Conservation (phyloP, 129 eudicot genomes). For the Logfia minima region DNA sequence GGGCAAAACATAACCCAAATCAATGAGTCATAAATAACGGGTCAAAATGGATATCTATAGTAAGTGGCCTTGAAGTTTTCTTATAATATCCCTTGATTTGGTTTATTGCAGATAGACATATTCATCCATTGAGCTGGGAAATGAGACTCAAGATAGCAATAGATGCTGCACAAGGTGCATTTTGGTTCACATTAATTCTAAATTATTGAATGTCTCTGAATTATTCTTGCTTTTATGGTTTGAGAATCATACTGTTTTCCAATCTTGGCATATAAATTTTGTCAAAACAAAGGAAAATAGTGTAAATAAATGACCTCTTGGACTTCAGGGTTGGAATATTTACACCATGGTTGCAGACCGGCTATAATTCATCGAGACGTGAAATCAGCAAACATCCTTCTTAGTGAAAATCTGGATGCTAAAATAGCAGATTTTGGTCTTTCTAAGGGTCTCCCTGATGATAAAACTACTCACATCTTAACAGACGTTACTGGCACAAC, state of each 20-base stretch:
- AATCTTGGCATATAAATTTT: neutral
- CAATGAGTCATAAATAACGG: neutral
- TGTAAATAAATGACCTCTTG: constrained; percentile 4
- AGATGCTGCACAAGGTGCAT: constrained; percentile 49
- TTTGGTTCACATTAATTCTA: neutral
- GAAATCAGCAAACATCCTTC: constrained; percentile 45
- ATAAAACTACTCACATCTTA: constrained; percentile 25
- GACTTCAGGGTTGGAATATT: constrained; percentile 42
- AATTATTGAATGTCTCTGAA: neutral
- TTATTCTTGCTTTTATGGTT: neutral
- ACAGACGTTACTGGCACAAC: constrained; percentile 36
- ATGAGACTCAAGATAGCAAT: constrained; percentile 42
- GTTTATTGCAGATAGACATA: constrained; percentile 26
- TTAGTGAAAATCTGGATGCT: constrained; percentile 33
- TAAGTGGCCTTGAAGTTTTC: neutral
- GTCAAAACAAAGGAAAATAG: neutral
- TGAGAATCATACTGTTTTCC: neutral
- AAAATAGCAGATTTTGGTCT: constrained; percentile 53
- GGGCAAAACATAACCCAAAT: neutral
- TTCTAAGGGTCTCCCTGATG: constrained; percentile 34
- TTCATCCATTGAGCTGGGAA: constrained; percentile 39
- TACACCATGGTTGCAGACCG: constrained; percentile 47
- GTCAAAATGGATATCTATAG: neutral
- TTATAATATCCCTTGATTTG: neutral
- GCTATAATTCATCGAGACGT: constrained; percentile 48